A percentile compares a stretch with the other conserved stretches of the same genome.
phyloP scores from a whole-genome alignment of 257 asterid genomes.

The Vinca minor region DNA sequence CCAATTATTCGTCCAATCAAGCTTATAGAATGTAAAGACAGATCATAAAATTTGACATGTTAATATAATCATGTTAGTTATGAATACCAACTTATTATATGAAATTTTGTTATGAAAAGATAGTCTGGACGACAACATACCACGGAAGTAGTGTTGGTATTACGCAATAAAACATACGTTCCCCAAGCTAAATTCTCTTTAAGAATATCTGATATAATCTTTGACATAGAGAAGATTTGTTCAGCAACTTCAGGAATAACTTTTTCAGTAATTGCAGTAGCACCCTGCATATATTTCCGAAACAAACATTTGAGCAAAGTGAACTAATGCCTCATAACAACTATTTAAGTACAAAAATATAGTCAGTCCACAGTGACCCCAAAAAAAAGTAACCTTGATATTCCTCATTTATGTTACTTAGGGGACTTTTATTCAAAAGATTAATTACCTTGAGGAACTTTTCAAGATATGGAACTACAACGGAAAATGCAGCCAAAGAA shows the following conservation, averaged over 20 bases:
- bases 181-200: conserved; percentile 98
- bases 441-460: conserved; percentile 64
- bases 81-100: no score
- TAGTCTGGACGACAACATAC: conserved; percentile 31
- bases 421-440: neutral
- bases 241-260: conserved; percentile 55
- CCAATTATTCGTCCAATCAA: neutral
- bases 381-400: no score
- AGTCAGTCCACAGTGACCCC: no score
- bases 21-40: neutral
- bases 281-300: conserved; percentile 48
- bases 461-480: conserved; percentile 71
- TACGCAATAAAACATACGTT: conserved; percentile 66
- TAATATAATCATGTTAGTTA: no score
- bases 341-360: no score
- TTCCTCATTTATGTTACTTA: no score
- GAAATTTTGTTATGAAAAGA: no score
- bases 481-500: conserved; percentile 68
- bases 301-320: neutral
- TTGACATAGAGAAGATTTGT: conserved; percentile 66
- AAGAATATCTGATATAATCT: conserved; percentile 33
- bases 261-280: conserved; percentile 45
- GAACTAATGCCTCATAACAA: no score
- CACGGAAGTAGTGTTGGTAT: conserved; percentile 85
- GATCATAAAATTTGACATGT: neutral